These are phyloP conservation scores for Sesbania bispinosa DNA, from an alignment of 306 rosid species.

Conservation along the genomic window DNA sequence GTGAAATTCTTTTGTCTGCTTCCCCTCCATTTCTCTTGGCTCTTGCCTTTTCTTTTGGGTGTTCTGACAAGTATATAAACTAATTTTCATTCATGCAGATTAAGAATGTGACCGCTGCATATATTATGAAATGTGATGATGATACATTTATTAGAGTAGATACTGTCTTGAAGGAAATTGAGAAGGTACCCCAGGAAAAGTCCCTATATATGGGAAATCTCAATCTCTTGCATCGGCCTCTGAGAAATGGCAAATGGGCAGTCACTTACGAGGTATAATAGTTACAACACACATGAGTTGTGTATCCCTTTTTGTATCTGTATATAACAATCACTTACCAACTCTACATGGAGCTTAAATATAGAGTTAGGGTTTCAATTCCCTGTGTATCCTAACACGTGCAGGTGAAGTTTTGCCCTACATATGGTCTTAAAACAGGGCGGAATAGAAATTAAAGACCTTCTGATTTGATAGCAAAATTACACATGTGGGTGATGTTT, in stretches of 20 bases:
- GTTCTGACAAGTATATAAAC: conserved; percentile 1
- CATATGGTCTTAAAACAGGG: background rate
- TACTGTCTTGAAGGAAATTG: conserved; percentile 70
- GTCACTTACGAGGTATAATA: conserved; percentile 77
- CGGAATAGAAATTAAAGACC: background rate
- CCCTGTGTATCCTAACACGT: background rate
- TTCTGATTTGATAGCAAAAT: background rate
- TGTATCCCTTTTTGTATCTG: background rate
- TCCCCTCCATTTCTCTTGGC: background rate
- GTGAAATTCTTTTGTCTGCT: background rate
- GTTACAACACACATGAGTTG: background rate
- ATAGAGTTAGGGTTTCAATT: background rate
- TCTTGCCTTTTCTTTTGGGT: background rate
- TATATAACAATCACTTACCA: background rate
- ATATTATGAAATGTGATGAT: conserved; percentile 89
- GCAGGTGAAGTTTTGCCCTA: background rate
- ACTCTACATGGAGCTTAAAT: background rate
- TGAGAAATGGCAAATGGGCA: conserved; percentile 92
- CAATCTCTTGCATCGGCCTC: conserved; percentile 94
- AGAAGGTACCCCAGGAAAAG: conserved; percentile 42
- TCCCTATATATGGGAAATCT: conserved; percentile 95
- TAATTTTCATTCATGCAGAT: conserved; percentile 49
- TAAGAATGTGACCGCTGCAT: conserved; percentile 64
- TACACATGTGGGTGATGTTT: background rate
- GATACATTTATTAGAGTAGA: conserved; percentile 82